Evolutionary conservation across 352 stramenopile genomes (phyloP), one percentile per base, ranked within the genome.

Genomic region (Globisporangium acanthophoron): DNA sequence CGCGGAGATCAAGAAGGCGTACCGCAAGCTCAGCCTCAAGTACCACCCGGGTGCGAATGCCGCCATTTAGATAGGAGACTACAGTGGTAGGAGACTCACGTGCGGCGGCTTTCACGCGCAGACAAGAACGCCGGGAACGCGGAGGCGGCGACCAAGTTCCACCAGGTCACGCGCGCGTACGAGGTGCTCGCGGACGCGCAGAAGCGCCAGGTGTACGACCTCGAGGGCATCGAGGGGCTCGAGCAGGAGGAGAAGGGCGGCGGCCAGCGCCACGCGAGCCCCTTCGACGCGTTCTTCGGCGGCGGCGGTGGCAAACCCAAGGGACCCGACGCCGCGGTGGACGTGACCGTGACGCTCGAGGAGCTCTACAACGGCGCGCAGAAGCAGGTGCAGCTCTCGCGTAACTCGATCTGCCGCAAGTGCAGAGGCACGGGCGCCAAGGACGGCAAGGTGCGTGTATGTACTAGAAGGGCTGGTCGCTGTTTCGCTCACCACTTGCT

Each of bases 1-100:
- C n/a, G 69, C 79, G 11, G 75, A 98, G 68, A 98, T 98, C 66
- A 98, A 98, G 72, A 95, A 94, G 59, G 94, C 95, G 29, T 98
- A 98, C 70, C 83, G 94, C 54, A 97, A 97, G 65, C 72, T 98
- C 16, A 96, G 84, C 53, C 80, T 98, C n/a, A 95, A 98, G 64
- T 98, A 98, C 65, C 96, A 98, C 65, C 96, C 96, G 40, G 88
- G 94, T 73, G 15, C 31, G 31, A 24, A 24, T 24, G 21, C 21
- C 21, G 21, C 1, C 21, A 24, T 24, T 24, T 24, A 24, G 21
- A 24, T 24, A 24, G 21, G 21, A 24, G 21, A 24, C 21, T 24
- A 24, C 21, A 24, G 21, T 24, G 21, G 21, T 24, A 24, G 21
- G 21, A 24, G 21, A 24, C 21, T 24, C 21, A 24, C 21, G 21